Percentiles rank a stretch among this genome's conserved stretches.
Evolutionary conservation across 345 rosid species (phyloP).

Genomic region (Citropsis articulata): DNA sequence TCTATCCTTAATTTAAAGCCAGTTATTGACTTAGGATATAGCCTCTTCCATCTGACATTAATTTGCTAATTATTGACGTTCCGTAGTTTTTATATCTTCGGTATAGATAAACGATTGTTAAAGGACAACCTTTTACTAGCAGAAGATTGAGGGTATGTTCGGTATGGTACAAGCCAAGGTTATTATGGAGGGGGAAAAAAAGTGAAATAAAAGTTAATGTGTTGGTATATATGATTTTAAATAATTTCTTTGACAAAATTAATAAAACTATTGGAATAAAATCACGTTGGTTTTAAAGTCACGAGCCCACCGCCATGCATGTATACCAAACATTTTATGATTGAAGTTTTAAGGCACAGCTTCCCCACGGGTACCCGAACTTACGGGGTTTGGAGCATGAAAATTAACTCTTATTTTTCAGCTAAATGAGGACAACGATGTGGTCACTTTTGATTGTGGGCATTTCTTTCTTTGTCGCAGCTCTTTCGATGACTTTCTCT

Average conservation of each 20-base stretch:
- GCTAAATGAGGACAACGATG: neutral
- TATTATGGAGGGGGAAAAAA: too few species aligned
- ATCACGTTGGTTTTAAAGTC: too few species aligned
- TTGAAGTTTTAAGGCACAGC: too few species aligned
- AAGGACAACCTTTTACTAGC: neutral
- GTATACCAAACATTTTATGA: too few species aligned
- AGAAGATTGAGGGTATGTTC: neutral
- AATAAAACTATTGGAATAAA: too few species aligned
- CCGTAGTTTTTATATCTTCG: neutral
- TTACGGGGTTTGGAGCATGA: neutral
- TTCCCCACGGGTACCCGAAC: too few species aligned
- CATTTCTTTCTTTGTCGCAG: conserved; percentile 22
- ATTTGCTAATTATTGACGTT: neutral
- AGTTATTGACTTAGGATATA: neutral
- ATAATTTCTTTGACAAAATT: too few species aligned
- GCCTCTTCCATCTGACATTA: neutral
- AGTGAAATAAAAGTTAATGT: too few species aligned
- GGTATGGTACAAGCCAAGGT: too few species aligned
- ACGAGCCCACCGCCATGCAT: too few species aligned
- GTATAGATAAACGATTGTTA: too few species aligned
- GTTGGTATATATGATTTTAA: too few species aligned
- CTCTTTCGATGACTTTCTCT: conserved; percentile 15
- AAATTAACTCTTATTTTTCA: neutral
- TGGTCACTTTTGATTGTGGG: conserved; percentile 17
- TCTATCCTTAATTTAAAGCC: conserved; percentile 4